phyloP scores from a whole-genome alignment of 345 rosid genomes.

The Aquilaria yunnanensis region DNA sequence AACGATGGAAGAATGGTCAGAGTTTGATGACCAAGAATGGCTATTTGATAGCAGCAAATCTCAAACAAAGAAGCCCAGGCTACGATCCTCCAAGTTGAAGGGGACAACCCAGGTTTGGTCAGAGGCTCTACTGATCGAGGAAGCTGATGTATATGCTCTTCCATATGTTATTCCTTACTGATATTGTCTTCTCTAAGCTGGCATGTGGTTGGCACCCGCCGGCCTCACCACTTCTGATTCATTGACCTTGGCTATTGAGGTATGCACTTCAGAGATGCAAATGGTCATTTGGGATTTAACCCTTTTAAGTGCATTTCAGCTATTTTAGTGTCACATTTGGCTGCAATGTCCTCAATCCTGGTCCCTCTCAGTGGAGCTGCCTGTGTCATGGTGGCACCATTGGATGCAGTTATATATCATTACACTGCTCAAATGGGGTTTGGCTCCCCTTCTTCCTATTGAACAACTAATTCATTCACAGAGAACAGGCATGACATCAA shows the following conservation, averaged over 20 bases:
- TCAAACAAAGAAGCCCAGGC: constrained; percentile 27
- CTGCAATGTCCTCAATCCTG: constrained; percentile 1
- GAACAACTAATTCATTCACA: constrained; percentile 24
- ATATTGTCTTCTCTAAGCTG: constrained; percentile 13
- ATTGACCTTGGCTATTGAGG: background rate
- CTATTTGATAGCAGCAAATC: constrained; percentile 27
- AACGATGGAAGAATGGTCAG: constrained; percentile 40
- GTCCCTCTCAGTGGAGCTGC: background rate
- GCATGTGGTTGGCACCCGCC: constrained; percentile 4
- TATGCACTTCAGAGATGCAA: constrained; percentile 9
- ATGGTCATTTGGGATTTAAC: constrained; percentile 1
- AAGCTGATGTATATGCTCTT: constrained; percentile 56
- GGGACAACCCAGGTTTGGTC: constrained; percentile 54
- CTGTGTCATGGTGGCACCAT: background rate
- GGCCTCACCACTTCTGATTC: background rate
- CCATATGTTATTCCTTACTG: constrained; percentile 79
- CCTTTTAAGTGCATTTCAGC: constrained; percentile 11
- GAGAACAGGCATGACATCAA: constrained; percentile 6
- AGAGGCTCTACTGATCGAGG: constrained; percentile 48
- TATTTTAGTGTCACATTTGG: constrained; percentile 3
- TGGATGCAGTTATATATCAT: background rate
- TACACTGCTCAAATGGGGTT: constrained; percentile 1
- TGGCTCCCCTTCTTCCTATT: background rate
- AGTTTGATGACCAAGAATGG: constrained; percentile 59
- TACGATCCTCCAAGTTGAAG: constrained; percentile 22